These are phyloP conservation scores for Lolium perenne DNA, from an alignment of 176 grass and related monocot species.

Conservation along the genomic window DNA sequence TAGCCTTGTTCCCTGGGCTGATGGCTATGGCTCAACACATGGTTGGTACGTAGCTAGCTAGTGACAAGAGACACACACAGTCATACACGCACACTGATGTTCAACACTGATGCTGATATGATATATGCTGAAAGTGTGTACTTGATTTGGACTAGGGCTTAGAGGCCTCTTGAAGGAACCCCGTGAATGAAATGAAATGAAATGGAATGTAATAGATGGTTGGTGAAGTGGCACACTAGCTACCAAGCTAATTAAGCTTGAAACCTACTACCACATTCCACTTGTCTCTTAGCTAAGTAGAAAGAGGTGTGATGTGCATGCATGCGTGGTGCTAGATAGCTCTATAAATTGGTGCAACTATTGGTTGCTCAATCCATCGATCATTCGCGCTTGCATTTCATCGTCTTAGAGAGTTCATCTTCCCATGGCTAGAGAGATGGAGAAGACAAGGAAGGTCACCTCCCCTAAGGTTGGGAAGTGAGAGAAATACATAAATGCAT, in stretches of 20 bases:
- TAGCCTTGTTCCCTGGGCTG: constrained; percentile 51
- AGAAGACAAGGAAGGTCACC: constrained; percentile 54
- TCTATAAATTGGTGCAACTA: constrained; percentile 63
- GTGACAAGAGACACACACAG: constrained; percentile 17
- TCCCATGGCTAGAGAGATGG: constrained; percentile 52
- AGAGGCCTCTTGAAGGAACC: constrained; percentile 40
- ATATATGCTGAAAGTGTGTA: constrained; percentile 31
- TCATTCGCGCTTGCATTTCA: constrained; percentile 30
- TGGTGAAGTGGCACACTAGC: constrained; percentile 58
- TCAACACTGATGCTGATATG: constrained; percentile 25
- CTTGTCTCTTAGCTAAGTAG: constrained; percentile 2
- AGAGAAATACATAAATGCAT: not conserved
- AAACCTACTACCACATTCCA: constrained; percentile 44
- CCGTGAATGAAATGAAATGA: not conserved
- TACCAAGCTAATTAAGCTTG: constrained; percentile 4
- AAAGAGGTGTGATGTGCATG: constrained; percentile 3
- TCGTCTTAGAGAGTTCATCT: constrained; percentile 17
- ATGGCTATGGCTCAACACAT: constrained; percentile 59
- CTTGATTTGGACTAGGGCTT: constrained; percentile 6
- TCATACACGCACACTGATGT: not conserved
- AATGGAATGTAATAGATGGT: constrained; percentile 30
- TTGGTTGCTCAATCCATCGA: constrained; percentile 43
- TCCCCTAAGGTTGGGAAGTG: constrained; percentile 63
- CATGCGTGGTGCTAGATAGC: constrained; percentile 16
- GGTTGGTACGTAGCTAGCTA: constrained; percentile 45